Conservation (phyloP, 1,139 yeast species). For the Arxiozyma slooffiae region DNA sequence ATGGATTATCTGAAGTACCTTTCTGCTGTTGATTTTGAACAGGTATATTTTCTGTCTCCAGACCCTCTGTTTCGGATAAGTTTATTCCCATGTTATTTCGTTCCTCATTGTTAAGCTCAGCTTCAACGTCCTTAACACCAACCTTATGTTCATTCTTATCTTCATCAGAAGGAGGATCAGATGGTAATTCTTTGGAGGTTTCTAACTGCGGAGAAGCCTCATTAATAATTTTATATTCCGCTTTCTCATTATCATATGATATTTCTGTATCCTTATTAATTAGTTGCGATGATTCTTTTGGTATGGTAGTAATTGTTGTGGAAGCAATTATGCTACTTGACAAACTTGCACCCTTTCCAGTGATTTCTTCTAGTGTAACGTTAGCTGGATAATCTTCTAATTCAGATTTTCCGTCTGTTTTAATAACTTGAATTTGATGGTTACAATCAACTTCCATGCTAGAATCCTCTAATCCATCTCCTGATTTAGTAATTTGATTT, state of each 20-base stretch:
- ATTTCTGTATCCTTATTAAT: neutral
- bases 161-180: slow-evolving; percentile 2
- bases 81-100: neutral
- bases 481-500: neutral
- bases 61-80: neutral
- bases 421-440: neutral
- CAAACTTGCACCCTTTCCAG: neutral
- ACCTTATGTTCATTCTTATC: neutral
- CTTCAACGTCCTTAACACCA: neutral
- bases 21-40: slow-evolving; percentile 3
- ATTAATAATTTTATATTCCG: neutral
- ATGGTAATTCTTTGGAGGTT: neutral
- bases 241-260: neutral
- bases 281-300: neutral
- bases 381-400: neutral
- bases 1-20: neutral
- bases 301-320: neutral
- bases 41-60: slow-evolving; percentile 5
- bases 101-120: neutral
- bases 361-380: neutral
- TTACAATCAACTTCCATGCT: neutral
- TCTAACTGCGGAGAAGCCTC: neutral
- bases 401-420: slow-evolving; percentile 2
- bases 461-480: neutral
- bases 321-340: neutral